Evolutionary conservation across 768 basidiomycete genomes (phyloP), one percentile per base, ranked within the genome.

Genomic region (Tulasnella sp.): DNA sequence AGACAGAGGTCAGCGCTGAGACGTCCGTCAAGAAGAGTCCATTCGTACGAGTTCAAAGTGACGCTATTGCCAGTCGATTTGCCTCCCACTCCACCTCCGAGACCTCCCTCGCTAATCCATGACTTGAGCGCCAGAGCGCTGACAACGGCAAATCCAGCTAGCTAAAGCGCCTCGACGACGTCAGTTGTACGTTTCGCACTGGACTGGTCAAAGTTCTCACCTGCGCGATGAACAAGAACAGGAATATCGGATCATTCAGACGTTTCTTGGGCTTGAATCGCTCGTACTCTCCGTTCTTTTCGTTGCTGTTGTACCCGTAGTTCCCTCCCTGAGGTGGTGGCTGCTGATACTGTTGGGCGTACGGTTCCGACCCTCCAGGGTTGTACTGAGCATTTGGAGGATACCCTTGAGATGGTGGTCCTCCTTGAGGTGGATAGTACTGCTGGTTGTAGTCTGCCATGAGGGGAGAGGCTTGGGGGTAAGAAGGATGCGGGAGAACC

Each of bases 201-300:
- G 19, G 22, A 44, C 32, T 35, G 36, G 17, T 19, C 8, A 42
- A 62, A 68, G 44, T 32, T n/a, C 80, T 41, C 70, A 91, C 88
- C 80, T 90, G 87, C 1, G 87, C 81, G n/a, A 93, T 78, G 80
- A 91, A 94, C 40, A 92, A 26, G 72, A 72, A 67, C 74, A 70
- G 62, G 78, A 76, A 44, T 74, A 75, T 72, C 77, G 72, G 74
- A 68, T 75, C 73, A 73, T 73, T 75, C 39, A 74, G n/a, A 12
- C 68, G 62, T 59, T 70, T 73, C 62, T 86, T 40, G 82, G 80
- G 77, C 89, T 83, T 75, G 86, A 84, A 74, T 86, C 87, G 62
- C 89, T 88, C 62, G 91, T 90, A 34, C 90, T 80, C 77, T 83
- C 81, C 71, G 92, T 80, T 77, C 88, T 89, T 88, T 89, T 90